These are phyloP conservation scores for Aspergillus nomiae DNA, from an alignment of 2,329 filamentous ascomycete species.

Conservation along the genomic window DNA sequence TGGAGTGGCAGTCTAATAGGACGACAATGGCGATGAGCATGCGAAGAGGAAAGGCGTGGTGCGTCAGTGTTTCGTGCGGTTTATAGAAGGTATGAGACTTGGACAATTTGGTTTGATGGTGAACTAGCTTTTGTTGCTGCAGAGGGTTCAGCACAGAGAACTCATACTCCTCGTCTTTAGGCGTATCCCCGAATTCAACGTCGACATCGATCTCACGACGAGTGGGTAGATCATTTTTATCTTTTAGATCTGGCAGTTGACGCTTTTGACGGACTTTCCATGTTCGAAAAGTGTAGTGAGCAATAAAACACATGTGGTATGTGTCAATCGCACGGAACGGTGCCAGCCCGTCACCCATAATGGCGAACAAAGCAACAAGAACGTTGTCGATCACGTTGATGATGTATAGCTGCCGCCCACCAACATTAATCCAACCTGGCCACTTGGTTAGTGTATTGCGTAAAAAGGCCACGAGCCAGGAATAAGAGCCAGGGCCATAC, in stretches of 20 bases:
- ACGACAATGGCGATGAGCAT: conserved; percentile 77
- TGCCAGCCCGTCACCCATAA: conserved; percentile 70
- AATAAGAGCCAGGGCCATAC: conserved; percentile 36
- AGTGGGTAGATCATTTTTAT: conserved; percentile 69
- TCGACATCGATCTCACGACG: conserved; percentile 46
- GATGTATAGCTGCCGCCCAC: conserved; percentile 67
- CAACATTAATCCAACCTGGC: conserved; percentile 76
- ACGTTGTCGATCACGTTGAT: conserved; percentile 72
- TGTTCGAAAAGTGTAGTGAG: conserved; percentile 68
- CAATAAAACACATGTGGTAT: conserved; percentile 84
- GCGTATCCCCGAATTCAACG: conserved; percentile 46
- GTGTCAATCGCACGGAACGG: conserved; percentile 80
- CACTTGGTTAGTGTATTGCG: not conserved
- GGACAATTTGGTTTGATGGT: conserved; percentile 78
- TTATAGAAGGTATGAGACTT: conserved; percentile 89
- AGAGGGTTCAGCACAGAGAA: conserved; percentile 64
- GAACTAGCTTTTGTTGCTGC: conserved; percentile 70
- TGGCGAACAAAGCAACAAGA: conserved; percentile 69
- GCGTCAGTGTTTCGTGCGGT: conserved; percentile 80
- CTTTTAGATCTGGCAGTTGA: conserved; percentile 62
- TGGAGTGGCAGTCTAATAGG: conserved; percentile 75
- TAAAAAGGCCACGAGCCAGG: not conserved
- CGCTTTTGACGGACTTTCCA: conserved; percentile 67
- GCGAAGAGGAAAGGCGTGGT: conserved; percentile 74
- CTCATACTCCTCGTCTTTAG: conserved; percentile 53